Evolutionary conservation across 2,329 filamentous ascomycete species (phyloP).

Genomic region (Exutisphaerella laricina): DNA sequence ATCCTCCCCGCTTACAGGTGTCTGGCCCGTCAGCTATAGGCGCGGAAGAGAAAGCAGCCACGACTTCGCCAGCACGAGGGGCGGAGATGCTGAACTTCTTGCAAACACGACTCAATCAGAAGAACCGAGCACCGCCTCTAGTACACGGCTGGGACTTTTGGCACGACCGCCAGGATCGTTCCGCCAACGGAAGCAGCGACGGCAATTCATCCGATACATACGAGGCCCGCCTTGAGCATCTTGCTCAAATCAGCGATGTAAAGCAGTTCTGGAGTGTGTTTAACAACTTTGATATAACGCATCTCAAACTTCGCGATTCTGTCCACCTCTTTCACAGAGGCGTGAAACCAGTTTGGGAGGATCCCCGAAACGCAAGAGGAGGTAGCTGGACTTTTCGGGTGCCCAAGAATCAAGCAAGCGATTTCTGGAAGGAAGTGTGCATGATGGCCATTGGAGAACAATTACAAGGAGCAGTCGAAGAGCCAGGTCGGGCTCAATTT

Average conservation of each 20-base stretch:
- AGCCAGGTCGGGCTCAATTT: conserved; percentile 43
- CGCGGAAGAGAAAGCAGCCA: conserved; percentile 55
- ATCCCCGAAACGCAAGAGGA: conserved; percentile 76
- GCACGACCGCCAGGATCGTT: conserved; percentile 43
- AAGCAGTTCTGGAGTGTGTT: conserved; percentile 48
- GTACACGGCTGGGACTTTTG: conserved; percentile 50
- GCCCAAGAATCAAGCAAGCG: conserved; percentile 63
- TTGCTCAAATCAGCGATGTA: conserved; percentile 43
- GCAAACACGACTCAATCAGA: conserved; percentile 34
- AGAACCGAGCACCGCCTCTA: conserved; percentile 46
- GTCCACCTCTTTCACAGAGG: conserved; percentile 78
- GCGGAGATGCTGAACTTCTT: conserved; percentile 60
- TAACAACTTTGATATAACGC: conserved; percentile 70
- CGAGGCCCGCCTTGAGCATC: conserved; percentile 43
- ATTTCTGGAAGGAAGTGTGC: conserved; percentile 77
- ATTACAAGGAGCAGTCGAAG: conserved; percentile 65
- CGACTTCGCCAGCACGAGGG: conserved; percentile 66
- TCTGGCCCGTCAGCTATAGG: conserved; percentile 56
- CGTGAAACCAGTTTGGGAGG: conserved; percentile 79
- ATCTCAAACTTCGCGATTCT: conserved; percentile 59
- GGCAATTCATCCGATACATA: conserved; percentile 33
- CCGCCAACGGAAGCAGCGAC: conserved; percentile 8
- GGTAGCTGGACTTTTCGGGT: conserved; percentile 92
- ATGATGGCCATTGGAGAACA: conserved; percentile 78
- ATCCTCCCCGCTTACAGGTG: conserved; percentile 21